Base-by-base conservation (phyloP, 805 yeast species). In the Candida orba region DNA sequence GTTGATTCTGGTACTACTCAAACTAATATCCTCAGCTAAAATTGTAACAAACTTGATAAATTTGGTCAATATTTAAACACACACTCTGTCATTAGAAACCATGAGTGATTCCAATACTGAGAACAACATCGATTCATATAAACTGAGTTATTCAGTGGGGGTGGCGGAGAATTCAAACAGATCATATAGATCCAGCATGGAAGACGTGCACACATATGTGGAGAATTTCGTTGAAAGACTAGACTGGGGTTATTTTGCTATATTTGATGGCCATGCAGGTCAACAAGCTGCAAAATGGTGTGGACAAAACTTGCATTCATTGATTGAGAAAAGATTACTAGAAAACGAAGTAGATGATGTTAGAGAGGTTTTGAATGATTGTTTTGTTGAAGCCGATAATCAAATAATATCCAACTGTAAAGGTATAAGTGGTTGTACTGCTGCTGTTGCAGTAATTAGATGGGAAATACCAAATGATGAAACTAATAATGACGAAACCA, bases 261-360 rank as follows among this genome's bases (percentile, higher is more conserved):
- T 91, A 1, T 91, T 89, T 64, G 99, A 91, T 64, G 99, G 99
- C 10, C 99, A 91, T 65, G 98, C 98, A 2, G 99, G 99, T 20
- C 79, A 79, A 43, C 87, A 80, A 52, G 83, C 95, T 8, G 95
- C 99, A 2, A 78, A 91, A 55, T 90, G 95, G 95, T 89, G 97
- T 67, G 95, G 96, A 0, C 80, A 86, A 49, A 79, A 84, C 54
- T 63, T 91, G 45, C 97, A 91, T 59, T 68, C 79, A 22, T 64
- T 84, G 27, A 60, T 85, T 36, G 88, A 81, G 52, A 73, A 73
- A 42, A 74, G 72, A 42, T 72, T 88, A 18, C 58, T 78, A 42
- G 63, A 62, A 42, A 57, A 70, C 46, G 78, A 71, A 43, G 59
- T 66, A 35, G 58, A 60, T 24, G 84, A 82, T 62, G 71, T 88